A percentile compares a stretch with the other conserved stretches of the same genome.
phyloP scores from a whole-genome alignment of 2,329 filamentous ascomycete species.

The Xylaria sp. region DNA sequence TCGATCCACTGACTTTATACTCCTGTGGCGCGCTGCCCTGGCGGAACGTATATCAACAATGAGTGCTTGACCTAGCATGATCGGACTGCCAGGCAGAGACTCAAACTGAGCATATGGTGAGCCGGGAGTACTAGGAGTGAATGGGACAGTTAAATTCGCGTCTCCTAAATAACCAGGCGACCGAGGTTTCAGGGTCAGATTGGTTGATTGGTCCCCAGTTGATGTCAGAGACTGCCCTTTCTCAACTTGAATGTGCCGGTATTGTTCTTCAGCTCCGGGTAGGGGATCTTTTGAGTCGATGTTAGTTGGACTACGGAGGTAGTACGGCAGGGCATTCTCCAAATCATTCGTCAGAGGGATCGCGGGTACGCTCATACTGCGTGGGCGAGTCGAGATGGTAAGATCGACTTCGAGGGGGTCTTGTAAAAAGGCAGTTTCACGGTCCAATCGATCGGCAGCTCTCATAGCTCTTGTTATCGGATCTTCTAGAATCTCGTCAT shows the following conservation, averaged over 20 bases:
- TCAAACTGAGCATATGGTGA: constrained; percentile 19
- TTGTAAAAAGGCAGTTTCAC: constrained; percentile 51
- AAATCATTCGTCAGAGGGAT: constrained; percentile 41
- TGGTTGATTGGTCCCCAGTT: constrained; percentile 6
- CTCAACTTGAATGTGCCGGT: constrained; percentile 11
- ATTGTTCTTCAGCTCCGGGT: constrained; percentile 4
- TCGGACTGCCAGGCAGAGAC: constrained; percentile 26
- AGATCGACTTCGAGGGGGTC: constrained; percentile 45
- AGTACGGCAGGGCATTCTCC: constrained; percentile 43
- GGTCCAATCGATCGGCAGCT: constrained; percentile 53
- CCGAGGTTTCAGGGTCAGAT: constrained; percentile 5
- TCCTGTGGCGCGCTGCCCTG: constrained; percentile 15
- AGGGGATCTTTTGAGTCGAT: constrained; percentile 2
- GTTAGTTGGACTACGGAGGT: constrained; percentile 40
- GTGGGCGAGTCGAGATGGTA: constrained; percentile 35
- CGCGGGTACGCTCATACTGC: constrained; percentile 48
- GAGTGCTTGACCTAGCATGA: constrained; percentile 27
- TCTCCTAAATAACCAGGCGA: constrained; percentile 14
- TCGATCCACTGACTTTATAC: constrained; percentile 26
- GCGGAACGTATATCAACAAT: constrained; percentile 27
- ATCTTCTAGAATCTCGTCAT: constrained; percentile 35
- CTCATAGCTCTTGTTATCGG: constrained; percentile 52
- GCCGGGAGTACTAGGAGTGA: constrained; percentile 19
- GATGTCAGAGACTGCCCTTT: constrained; percentile 12
- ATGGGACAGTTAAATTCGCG: constrained; percentile 7